Conservation (phyloP, 2,329 filamentous ascomycete genomes). For the Alternaria sp. region DNA sequence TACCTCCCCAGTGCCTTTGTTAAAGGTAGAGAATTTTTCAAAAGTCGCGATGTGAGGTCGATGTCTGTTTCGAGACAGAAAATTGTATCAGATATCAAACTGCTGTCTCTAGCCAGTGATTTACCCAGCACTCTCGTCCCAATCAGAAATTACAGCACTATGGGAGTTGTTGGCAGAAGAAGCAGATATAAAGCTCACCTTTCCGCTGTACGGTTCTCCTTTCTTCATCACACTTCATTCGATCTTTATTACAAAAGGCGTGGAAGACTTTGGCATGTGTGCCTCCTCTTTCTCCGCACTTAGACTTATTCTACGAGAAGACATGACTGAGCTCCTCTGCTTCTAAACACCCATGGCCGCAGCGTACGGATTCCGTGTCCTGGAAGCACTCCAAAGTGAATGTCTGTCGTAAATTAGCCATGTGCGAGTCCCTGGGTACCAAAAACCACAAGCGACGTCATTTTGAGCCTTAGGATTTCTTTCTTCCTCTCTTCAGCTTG, state of each 20-base stretch:
- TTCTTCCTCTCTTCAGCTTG: not conserved
- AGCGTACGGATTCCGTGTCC: not conserved
- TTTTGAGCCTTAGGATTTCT: too few species aligned
- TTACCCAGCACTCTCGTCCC: too few species aligned
- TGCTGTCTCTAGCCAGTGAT: too few species aligned
- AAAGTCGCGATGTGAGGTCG: rapidly evolving
- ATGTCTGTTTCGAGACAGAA: not conserved
- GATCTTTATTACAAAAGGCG: not conserved
- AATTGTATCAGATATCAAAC: not conserved
- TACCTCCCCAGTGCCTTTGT: too few species aligned
- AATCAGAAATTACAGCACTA: too few species aligned
- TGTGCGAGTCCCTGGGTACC: not conserved
- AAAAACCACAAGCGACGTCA: too few species aligned
- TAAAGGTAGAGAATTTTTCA: not conserved
- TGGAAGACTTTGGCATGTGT: not conserved
- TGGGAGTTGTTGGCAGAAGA: not conserved
- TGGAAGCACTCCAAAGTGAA: not conserved
- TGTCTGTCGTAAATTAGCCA: rapidly evolving
- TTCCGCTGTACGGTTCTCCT: not conserved
- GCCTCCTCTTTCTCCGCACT: not conserved
- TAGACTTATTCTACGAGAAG: too few species aligned
- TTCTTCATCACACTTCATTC: not conserved
- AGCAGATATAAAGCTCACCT: not conserved
- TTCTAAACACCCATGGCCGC: too few species aligned
- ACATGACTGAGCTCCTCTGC: too few species aligned